Conservation (phyloP, 371 early-diverging fungal species). For the Entomophthora muscae region DNA sequence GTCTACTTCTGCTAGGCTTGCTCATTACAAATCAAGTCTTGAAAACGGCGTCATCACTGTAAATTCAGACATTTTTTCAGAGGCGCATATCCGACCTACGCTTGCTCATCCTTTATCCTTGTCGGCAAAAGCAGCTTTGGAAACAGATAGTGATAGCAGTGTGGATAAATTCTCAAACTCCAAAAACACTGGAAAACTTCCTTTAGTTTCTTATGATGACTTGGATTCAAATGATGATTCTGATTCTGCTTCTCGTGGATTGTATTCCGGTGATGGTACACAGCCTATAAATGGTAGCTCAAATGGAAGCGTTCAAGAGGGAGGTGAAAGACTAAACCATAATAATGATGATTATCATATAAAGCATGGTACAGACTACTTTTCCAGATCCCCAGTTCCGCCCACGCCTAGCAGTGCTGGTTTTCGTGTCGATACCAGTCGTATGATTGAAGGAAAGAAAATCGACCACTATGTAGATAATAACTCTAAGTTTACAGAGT, state of each 20-base stretch:
- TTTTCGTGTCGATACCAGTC: too few species aligned
- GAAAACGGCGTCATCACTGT: not conserved
- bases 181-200: not conserved
- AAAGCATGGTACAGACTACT: too few species aligned
- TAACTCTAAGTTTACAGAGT: too few species aligned
- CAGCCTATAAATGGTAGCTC: not conserved
- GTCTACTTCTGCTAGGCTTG: not conserved
- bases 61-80: not conserved
- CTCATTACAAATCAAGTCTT: not conserved
- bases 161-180: not conserved
- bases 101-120: not conserved
- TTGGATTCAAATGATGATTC: not conserved
- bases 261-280: not conserved
- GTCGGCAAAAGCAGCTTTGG: not conserved
- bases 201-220: not conserved
- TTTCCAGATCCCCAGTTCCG: too few species aligned
- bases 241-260: not conserved
- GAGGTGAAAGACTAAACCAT: not conserved
- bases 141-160: not conserved
- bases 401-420: too few species aligned
- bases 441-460: too few species aligned
- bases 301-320: not conserved
- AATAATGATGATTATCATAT: not conserved
- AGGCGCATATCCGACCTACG: too few species aligned
- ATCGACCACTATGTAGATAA: too few species aligned